These are phyloP conservation scores for Ophiostoma montium DNA, from an alignment of 2,329 filamentous ascomycete genomes.

Conservation along the genomic window DNA sequence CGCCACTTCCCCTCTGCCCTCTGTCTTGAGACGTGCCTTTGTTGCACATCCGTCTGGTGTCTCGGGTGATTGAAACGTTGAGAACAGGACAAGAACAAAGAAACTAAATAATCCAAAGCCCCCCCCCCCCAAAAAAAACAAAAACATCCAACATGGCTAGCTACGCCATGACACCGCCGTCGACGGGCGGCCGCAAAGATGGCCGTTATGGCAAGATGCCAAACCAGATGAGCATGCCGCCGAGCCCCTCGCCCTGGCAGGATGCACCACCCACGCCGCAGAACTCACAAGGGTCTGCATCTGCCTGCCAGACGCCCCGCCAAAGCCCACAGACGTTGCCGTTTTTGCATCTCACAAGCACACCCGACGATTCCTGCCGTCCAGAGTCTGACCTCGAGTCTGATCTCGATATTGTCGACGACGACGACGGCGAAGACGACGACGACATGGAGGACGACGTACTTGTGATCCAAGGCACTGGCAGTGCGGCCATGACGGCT, in stretches of 20 bases:
- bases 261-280: not conserved
- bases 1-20: not conserved
- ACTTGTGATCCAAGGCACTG: not conserved
- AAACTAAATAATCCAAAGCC: not conserved
- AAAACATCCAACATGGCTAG: not conserved
- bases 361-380: too few species aligned
- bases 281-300: not conserved
- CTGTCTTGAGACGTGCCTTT: not conserved
- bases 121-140: not conserved
- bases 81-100: not conserved
- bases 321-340: not conserved
- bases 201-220: not conserved
- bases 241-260: not conserved
- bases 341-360: not conserved
- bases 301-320: not conserved
- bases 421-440: not conserved
- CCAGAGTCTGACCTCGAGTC: too few species aligned
- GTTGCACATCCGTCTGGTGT: too few species aligned
- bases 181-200: not conserved
- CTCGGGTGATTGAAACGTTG: too few species aligned
- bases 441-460: not conserved
- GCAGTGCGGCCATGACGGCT: not conserved
- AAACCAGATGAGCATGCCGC: not conserved
- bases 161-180: not conserved
- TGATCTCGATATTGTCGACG: not conserved